Conservation (phyloP, 345 rosid species). For the Punica granatum region DNA sequence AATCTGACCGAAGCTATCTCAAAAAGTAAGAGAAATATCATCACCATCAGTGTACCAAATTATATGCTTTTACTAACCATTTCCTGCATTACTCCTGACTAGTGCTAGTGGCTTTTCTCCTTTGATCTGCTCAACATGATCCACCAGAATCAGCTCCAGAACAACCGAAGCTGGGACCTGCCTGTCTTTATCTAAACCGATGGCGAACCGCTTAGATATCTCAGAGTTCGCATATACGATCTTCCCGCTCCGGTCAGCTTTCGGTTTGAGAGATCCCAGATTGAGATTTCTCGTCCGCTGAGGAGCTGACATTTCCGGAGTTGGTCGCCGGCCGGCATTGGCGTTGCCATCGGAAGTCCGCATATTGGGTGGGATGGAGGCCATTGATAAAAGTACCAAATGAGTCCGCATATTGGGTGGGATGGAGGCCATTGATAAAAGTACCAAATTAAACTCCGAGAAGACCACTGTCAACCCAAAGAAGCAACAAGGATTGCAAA, state of each 20-base stretch:
- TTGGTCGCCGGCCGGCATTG: not conserved
- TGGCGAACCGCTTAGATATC: constrained; percentile 17
- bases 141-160: constrained; percentile 13
- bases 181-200: constrained; percentile 9
- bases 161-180: constrained; percentile 14
- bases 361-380: constrained; percentile 27
- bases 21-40: not conserved
- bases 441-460: not conserved
- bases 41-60: not conserved
- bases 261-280: not conserved
- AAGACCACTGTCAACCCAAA: not conserved
- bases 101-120: constrained; percentile 19
- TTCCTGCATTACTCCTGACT: constrained; percentile 7
- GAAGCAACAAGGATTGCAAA: not conserved
- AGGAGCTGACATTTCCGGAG: constrained; percentile 8
- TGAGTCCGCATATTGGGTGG: constrained; percentile 25
- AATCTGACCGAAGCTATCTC: not conserved
- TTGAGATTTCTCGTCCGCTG: constrained; percentile 3
- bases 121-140: not conserved
- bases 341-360: constrained; percentile 14
- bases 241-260: not conserved
- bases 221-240: constrained; percentile 15
- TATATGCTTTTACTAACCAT: constrained; percentile 9
- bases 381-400: constrained; percentile 8
- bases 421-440: constrained; percentile 16